phyloP scores from a whole-genome alignment of 805 yeast species.

The Cyberlindnera mississippiensis region DNA sequence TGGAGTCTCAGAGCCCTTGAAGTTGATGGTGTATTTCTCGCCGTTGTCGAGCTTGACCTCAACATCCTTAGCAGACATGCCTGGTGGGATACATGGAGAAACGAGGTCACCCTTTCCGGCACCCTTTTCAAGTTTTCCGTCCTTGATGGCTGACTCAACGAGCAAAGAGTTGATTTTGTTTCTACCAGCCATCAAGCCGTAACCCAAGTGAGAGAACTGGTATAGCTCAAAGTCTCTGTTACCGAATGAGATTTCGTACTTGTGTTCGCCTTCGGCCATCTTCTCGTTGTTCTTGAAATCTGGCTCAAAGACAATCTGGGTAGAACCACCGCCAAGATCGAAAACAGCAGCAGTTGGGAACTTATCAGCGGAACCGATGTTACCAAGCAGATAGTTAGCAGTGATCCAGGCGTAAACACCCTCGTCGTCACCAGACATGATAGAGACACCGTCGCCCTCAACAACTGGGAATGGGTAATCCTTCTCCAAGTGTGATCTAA shows the following conservation, averaged over 20 bases:
- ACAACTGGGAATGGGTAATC: conserved; percentile 93
- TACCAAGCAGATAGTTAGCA: conserved; percentile 87
- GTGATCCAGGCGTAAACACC: conserved; percentile 99
- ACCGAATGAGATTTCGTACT: conserved; percentile 76
- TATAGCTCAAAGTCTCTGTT: conserved; percentile 75
- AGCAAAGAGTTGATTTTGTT: conserved; percentile 69
- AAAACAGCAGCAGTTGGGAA: conserved; percentile 93
- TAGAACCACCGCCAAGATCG: conserved; percentile 97
- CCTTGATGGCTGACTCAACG: conserved; percentile 46
- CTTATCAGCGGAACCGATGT: conserved; percentile 74
- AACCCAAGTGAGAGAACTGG: conserved; percentile 93
- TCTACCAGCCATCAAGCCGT: conserved; percentile 94
- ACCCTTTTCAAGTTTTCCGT: conserved; percentile 36
- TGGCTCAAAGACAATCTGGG: conserved; percentile 98
- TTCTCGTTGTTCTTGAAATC: conserved; percentile 52
- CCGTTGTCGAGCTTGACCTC: conserved; percentile 52
- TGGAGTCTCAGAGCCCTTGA: conserved; percentile 61
- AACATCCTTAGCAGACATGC: conserved; percentile 53
- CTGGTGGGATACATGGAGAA: conserved; percentile 91
- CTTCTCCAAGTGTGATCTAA: conserved; percentile 65
- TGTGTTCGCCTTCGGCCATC: conserved; percentile 85
- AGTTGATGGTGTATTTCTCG: conserved; percentile 48
- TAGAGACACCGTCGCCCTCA: conserved; percentile 77
- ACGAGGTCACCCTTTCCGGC: conserved; percentile 43
- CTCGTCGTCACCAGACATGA: conserved; percentile 96